A percentile compares a stretch with the other conserved stretches of the same genome.
phyloP scores from a whole-genome alignment of 2,329 filamentous ascomycete genomes.

The Ophiostoma ulmi region DNA sequence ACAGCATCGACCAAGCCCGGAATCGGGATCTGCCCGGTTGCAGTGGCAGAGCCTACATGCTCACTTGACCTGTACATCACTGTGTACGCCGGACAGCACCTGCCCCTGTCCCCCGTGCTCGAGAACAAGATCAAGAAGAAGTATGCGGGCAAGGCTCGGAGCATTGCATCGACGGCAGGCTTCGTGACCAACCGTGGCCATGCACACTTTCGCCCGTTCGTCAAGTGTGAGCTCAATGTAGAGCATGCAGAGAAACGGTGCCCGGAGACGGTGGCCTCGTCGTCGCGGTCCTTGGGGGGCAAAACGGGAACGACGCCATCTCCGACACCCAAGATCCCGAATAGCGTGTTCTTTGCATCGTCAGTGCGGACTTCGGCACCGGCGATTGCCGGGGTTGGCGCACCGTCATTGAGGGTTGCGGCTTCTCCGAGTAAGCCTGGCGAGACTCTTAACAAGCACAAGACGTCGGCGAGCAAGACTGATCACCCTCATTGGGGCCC shows the following conservation, averaged over 20 bases:
- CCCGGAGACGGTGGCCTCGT: constrained; percentile 20
- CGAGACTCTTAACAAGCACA: constrained; percentile 41
- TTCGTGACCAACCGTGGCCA: constrained; percentile 32
- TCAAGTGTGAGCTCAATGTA: constrained; percentile 77
- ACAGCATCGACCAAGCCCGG: not conserved
- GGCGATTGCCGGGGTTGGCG: not conserved
- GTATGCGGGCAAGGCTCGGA: not conserved
- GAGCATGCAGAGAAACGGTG: constrained; percentile 51
- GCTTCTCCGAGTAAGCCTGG: constrained; percentile 23
- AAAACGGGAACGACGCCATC: not conserved
- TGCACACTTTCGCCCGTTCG: constrained; percentile 61
- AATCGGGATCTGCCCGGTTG: constrained; percentile 35
- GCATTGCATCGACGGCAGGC: constrained; percentile 30
- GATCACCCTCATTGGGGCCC: constrained; percentile 59
- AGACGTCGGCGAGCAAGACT: constrained; percentile 39
- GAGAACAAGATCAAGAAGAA: constrained; percentile 23
- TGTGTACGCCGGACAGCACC: constrained; percentile 69
- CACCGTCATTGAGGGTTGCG: not conserved
- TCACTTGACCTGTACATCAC: constrained; percentile 64
- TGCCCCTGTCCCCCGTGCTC: constrained; percentile 53
- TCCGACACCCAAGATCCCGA: not conserved
- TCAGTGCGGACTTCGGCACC: not conserved
- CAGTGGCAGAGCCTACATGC: constrained; percentile 44
- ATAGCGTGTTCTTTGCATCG: constrained; percentile 7
- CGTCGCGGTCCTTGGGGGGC: not conserved